Evolutionary conservation across 108 stramenopile genomes (phyloP).

Genomic region (Stephanodiscus triporus): DNA sequence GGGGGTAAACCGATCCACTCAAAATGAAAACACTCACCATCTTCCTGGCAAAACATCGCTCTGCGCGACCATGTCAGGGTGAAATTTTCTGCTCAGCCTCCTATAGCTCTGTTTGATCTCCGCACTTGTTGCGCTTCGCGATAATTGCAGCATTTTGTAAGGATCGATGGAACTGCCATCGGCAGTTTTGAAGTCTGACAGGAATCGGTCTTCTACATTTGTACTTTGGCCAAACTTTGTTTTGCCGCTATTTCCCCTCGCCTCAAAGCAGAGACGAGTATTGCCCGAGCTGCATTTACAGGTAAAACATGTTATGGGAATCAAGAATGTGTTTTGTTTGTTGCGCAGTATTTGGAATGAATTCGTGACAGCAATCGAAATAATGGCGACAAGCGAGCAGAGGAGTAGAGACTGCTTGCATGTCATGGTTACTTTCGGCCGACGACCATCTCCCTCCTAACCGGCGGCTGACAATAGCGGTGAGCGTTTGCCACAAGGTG

Average conservation of each 20-base stretch:
- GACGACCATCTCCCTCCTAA: background rate
- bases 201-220: constrained; percentile 26
- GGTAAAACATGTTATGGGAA: background rate
- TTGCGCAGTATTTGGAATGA: background rate
- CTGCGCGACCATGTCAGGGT: constrained; percentile 43
- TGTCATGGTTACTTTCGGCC: background rate
- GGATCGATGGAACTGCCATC: constrained; percentile 60
- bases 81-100: constrained; percentile 34
- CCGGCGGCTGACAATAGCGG: background rate
- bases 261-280: constrained; percentile 1
- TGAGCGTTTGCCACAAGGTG: too few relatives aligned
- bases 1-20: background rate
- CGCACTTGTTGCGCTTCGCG: constrained; percentile 43
- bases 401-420: background rate
- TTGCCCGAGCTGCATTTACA: background rate
- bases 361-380: background rate
- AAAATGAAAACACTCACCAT: constrained; percentile 48
- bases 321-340: background rate
- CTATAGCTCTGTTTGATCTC: constrained; percentile 47
- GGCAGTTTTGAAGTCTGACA: constrained; percentile 50
- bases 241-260: constrained; percentile 8
- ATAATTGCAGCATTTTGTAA: constrained; percentile 54
- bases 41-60: constrained; percentile 65
- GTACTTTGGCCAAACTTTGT: constrained; percentile 23
- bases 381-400: background rate